Conservation (phyloP, 441 rosid genomes). For the California macrophylla region DNA sequence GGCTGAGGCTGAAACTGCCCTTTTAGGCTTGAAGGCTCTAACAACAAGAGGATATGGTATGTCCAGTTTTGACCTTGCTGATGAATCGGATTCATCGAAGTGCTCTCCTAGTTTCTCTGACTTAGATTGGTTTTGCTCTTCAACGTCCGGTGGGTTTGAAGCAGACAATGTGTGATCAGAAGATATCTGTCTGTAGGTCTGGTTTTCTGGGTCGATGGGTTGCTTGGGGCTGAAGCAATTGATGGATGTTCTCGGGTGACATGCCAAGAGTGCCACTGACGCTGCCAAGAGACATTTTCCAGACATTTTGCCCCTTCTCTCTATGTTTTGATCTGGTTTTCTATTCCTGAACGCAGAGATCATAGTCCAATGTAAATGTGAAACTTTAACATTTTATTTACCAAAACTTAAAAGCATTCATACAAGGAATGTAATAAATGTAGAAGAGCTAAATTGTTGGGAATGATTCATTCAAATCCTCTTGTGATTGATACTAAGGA, state of each 20-base stretch:
- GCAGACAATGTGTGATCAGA: background rate
- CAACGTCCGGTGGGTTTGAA: background rate
- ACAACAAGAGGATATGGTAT: background rate
- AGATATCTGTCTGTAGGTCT: too few species aligned
- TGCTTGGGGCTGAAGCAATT: slow-evolving; percentile 1
- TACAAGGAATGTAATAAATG: background rate
- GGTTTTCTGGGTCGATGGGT: background rate
- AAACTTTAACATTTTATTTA: too few species aligned
- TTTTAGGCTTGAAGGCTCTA: background rate
- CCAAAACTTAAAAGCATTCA: background rate
- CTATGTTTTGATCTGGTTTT: background rate
- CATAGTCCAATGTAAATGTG: too few species aligned
- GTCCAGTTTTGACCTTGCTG: background rate
- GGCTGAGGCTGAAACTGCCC: background rate
- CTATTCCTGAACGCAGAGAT: background rate
- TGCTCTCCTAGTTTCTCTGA: background rate
- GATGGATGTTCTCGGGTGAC: slow-evolving; percentile 7
- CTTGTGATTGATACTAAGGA: background rate
- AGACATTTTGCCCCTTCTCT: background rate
- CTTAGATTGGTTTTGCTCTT: background rate
- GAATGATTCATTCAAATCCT: background rate
- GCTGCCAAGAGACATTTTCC: slow-evolving; percentile 2
- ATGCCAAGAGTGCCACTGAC: background rate
- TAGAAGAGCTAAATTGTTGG: background rate
- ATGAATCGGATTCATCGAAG: background rate